Base-by-base conservation (phyloP, 2,329 filamentous ascomycete species). In the Dactylonectria estremocensis region DNA sequence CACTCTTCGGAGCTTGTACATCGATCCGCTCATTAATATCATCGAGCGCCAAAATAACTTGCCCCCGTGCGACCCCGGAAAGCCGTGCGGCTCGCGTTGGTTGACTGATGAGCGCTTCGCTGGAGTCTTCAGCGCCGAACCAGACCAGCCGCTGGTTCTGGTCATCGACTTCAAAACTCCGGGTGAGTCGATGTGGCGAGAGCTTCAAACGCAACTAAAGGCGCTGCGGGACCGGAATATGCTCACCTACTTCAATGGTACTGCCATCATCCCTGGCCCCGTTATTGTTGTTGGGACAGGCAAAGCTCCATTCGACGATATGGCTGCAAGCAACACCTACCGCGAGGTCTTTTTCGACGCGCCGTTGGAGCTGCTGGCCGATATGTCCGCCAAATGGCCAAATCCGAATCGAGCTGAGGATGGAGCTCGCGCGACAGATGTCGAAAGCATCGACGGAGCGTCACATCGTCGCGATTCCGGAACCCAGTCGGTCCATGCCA, bases 191-290 rank as follows among this genome's bases (percentile, higher is more conserved):
- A n/a, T 24, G 46, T 49, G 46, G 46, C 46, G 20, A 49, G 46
- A 28, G 46, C 46, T 49, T 49, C 46, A 49, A 10, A 28, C 46
- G 20, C 46, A 49, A 49, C 46, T 49, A 7, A 24, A 18, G 46
- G 16, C 46, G 46, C 46, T 49, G n/a, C 46, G 46, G 46, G 46
- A 49, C n/a, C 46, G 46, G 46, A 49, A 49, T 28, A 49, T 49
- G 46, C 46, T 49, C 46, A 49, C 46, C 46, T 49, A 49, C 46
- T 49, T 49, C 46, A 49, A 49, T 49, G 46, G 46, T 28, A 49
- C 46, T 13, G 46, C 46, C n/a, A 49, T 49, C n/a, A 24, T 49
- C 13, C 46, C 46, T 49, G 46, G 46, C 10, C 46, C 46, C 46
- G 20, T 49, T 14, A 20, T 49, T 49, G 14, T 49, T 49, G 9